Evolutionary conservation across 305 asterid genomes (phyloP).

Genomic region (Fraxinus sp.): DNA sequence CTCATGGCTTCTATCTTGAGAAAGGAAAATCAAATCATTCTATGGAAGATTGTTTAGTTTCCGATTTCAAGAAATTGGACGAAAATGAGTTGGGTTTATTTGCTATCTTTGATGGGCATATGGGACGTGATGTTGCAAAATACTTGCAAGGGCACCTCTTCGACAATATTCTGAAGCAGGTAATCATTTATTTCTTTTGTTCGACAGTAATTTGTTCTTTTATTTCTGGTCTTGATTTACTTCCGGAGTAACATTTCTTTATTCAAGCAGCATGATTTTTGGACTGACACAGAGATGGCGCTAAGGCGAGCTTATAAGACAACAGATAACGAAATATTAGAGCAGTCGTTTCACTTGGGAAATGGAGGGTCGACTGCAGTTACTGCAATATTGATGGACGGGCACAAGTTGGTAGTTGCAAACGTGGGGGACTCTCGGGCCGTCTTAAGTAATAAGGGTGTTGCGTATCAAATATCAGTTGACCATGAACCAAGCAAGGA

Average conservation of each 20-base stretch:
- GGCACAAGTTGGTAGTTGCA: conserved; percentile 76
- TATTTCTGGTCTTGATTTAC: neutral
- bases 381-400: conserved; percentile 71
- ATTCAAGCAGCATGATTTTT: conserved; percentile 60
- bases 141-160: conserved; percentile 73
- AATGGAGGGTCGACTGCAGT: conserved; percentile 94
- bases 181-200: conserved; percentile 8
- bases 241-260: neutral
- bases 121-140: conserved; percentile 79
- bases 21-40: conserved; percentile 74
- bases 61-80: conserved; percentile 49
- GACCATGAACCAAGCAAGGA: conserved; percentile 91
- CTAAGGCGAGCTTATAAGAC: conserved; percentile 58
- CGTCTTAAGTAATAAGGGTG: conserved; percentile 59
- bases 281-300: conserved; percentile 61
- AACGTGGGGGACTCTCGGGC: conserved; percentile 94
- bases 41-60: conserved; percentile 86
- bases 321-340: conserved; percentile 72
- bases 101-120: conserved; percentile 87
- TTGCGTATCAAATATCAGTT: conserved; percentile 69
- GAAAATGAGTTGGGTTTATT: conserved; percentile 71
- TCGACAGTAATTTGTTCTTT: neutral
- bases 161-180: conserved; percentile 69
- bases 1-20: conserved; percentile 61
- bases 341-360: conserved; percentile 61